These are phyloP conservation scores for Candida xyloterini DNA, from an alignment of 805 yeast species.

Conservation along the genomic window DNA sequence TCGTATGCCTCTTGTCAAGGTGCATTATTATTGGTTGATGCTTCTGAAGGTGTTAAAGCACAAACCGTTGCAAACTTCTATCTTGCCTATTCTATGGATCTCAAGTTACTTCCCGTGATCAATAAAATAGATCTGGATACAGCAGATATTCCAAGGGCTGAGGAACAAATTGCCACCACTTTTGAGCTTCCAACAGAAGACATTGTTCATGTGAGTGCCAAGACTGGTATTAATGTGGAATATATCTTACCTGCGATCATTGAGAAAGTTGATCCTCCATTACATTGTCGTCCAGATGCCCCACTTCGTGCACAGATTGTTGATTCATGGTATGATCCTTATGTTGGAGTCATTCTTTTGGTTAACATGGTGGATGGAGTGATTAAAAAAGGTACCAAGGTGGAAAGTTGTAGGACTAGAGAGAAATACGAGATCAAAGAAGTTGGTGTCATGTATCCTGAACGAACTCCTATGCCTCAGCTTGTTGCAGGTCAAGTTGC, in stretches of 20 bases:
- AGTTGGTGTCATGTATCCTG: conserved; percentile 95
- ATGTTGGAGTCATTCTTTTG: conserved; percentile 84
- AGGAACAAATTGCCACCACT: conserved; percentile 79
- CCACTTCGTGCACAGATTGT: conserved; percentile 77
- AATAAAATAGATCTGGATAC: conserved; percentile 88
- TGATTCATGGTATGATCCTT: conserved; percentile 97
- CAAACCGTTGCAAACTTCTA: conserved; percentile 98
- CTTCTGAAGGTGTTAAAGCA: conserved; percentile 95
- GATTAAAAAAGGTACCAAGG: conserved; percentile 68
- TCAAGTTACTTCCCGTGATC: conserved; percentile 81
- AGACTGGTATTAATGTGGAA: conserved; percentile 81
- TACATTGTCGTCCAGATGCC: conserved; percentile 42
- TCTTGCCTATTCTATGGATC: conserved; percentile 80
- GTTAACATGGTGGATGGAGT: conserved; percentile 84
- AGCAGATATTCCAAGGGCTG: conserved; percentile 78
- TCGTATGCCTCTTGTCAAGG: conserved; percentile 97
- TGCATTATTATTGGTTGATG: conserved; percentile 86
- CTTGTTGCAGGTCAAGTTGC: conserved; percentile 92
- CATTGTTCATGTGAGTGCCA: conserved; percentile 85
- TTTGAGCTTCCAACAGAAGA: conserved; percentile 77
- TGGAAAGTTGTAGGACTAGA: conserved; percentile 73
- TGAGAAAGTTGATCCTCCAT: conserved; percentile 63
- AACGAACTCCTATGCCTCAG: conserved; percentile 59
- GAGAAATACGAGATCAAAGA: conserved; percentile 84
- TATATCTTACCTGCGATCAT: conserved; percentile 77